phyloP scores from a whole-genome alignment of 352 stramenopile species.

The Phytophthora brassicae region DNA sequence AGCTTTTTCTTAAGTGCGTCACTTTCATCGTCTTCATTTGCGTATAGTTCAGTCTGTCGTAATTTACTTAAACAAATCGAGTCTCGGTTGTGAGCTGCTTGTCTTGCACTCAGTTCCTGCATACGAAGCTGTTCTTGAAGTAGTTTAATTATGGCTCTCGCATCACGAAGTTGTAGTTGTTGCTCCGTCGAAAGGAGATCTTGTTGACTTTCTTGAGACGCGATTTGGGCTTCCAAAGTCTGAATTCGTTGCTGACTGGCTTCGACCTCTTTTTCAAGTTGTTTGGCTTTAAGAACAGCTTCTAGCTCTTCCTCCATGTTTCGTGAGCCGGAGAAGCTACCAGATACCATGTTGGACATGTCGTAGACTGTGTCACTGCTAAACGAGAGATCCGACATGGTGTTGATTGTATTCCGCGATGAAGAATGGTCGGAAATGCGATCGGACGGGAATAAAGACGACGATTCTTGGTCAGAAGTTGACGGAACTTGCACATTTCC shows the following conservation, averaged over 20 bases:
- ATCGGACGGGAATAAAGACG: slow-evolving; percentile 21
- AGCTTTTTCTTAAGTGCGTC: slow-evolving; percentile 63
- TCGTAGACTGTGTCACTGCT: slow-evolving; percentile 35
- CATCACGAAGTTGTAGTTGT: slow-evolving; percentile 58
- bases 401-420: slow-evolving; percentile 33
- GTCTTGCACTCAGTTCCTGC: slow-evolving; percentile 54
- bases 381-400: slow-evolving; percentile 36
- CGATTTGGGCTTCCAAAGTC: slow-evolving; percentile 57
- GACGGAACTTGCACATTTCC: background rate
- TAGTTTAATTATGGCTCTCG: slow-evolving; percentile 50
- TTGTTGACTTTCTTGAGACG: slow-evolving; percentile 55
- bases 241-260: slow-evolving; percentile 60
- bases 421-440: slow-evolving; percentile 42
- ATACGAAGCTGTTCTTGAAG: slow-evolving; percentile 60
- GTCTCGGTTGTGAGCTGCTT: slow-evolving; percentile 54
- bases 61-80: slow-evolving; percentile 60
- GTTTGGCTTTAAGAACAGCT: slow-evolving; percentile 49
- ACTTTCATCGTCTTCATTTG: slow-evolving; percentile 46
- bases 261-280: slow-evolving; percentile 75
- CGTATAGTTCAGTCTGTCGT: slow-evolving; percentile 40
- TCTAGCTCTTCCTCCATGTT: slow-evolving; percentile 69
- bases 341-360: slow-evolving; percentile 3
- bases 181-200: slow-evolving; percentile 59
- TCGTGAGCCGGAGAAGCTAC: slow-evolving; percentile 23
- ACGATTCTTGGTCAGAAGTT: slow-evolving; percentile 4